These are phyloP conservation scores for Solanum hybrid DNA, from an alignment of 305 asterid species.

Conservation along the genomic window DNA sequence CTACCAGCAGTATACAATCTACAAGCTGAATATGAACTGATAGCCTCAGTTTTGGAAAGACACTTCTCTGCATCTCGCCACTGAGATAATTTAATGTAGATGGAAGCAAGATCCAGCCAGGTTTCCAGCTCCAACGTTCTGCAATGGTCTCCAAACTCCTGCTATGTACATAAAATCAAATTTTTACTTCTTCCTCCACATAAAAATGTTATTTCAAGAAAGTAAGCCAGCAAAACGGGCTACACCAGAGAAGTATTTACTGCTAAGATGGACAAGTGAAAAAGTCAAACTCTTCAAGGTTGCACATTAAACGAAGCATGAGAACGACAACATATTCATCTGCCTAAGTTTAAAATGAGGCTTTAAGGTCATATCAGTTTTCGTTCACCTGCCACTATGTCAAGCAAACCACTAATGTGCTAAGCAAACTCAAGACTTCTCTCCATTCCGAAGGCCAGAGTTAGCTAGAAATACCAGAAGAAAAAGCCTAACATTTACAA, in stretches of 20 bases:
- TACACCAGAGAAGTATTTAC: not conserved
- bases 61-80: conserved; percentile 89
- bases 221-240: not conserved
- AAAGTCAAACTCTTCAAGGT: not conserved
- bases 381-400: not conserved
- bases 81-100: conserved; percentile 54
- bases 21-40: conserved; percentile 45
- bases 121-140: conserved; percentile 55
- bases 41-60: conserved; percentile 54
- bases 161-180: conserved; percentile 7
- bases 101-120: conserved; percentile 77
- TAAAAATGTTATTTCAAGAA: not conserved
- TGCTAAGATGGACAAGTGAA: not conserved
- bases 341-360: not conserved
- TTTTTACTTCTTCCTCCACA: not conserved
- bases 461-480: not conserved
- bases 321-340: not conserved
- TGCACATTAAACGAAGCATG: not conserved
- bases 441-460: not conserved
- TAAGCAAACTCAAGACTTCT: not conserved
- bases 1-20: conserved; percentile 78
- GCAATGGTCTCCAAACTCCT: conserved; percentile 35
- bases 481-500: not conserved
- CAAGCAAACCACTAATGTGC: not conserved
- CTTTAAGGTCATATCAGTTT: not conserved